A percentile compares a stretch with the other conserved stretches of the same genome.
Conservation (phyloP, 2,329 filamentous ascomycete species). For the Acephala macrosclerotiorum region DNA sequence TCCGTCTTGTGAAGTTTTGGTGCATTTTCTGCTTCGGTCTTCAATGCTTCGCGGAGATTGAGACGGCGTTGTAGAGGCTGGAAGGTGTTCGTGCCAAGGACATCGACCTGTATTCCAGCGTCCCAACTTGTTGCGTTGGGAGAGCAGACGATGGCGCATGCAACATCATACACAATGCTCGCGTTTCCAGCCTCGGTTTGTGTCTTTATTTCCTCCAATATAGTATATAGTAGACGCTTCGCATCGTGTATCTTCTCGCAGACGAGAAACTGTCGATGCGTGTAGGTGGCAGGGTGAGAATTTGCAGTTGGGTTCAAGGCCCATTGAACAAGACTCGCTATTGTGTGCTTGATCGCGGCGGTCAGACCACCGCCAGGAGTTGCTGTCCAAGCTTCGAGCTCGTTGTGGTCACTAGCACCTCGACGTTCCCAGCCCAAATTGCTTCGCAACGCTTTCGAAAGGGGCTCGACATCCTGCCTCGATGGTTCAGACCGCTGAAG, state of each 20-base stretch:
- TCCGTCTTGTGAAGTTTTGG: constrained; percentile 40
- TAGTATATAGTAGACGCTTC: constrained; percentile 62
- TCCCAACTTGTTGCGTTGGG: constrained; percentile 56
- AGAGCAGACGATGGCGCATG: constrained; percentile 72
- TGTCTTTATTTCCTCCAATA: constrained; percentile 72
- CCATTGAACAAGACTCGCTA: constrained; percentile 73
- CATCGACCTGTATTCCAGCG: constrained; percentile 19
- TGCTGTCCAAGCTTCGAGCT: constrained; percentile 72
- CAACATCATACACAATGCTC: constrained; percentile 72
- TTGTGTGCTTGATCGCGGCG: constrained; percentile 63
- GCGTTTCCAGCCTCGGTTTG: constrained; percentile 67
- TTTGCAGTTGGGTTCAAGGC: constrained; percentile 62
- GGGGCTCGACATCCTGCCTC: constrained; percentile 72
- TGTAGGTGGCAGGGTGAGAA: constrained; percentile 70
- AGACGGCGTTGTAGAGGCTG: constrained; percentile 39
- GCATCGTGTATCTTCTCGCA: constrained; percentile 68
- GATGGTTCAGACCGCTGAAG: constrained; percentile 72
- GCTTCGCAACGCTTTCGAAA: constrained; percentile 70
- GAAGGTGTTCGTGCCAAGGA: constrained; percentile 19
- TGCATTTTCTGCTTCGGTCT: constrained; percentile 39
- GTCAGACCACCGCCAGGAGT: constrained; percentile 63
- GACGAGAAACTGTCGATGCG: constrained; percentile 72
- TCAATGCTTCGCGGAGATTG: constrained; percentile 42
- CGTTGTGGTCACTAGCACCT: constrained; percentile 67
- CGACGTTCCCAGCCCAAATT: constrained; percentile 66